Evolutionary conservation across 148 eudicot genomes (phyloP).

Genomic region (Bassia scoparia): DNA sequence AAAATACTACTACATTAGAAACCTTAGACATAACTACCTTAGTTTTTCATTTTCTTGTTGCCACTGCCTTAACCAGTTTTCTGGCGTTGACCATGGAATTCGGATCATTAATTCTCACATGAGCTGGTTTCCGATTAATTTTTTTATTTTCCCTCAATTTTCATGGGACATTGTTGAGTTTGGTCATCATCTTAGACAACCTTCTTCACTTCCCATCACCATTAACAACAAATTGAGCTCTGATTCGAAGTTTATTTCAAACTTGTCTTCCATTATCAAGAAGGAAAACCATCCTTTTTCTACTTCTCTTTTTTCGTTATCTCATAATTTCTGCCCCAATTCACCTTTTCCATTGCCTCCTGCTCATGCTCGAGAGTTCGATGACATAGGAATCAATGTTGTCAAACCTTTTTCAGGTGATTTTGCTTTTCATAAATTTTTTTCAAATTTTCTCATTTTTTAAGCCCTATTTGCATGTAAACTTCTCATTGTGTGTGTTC

Average conservation of each 20-base stretch:
- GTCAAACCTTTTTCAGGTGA: slow-evolving; percentile 67
- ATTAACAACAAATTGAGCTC: not conserved
- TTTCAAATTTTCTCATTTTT: not conserved
- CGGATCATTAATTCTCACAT: no score
- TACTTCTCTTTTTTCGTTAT: slow-evolving; percentile 30
- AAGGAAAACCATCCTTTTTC: slow-evolving; percentile 37
- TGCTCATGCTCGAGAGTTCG: slow-evolving; percentile 49
- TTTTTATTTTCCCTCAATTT: no score
- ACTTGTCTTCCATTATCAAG: slow-evolving; percentile 10
- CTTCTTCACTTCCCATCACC: not conserved
- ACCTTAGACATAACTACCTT: no score
- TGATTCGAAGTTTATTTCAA: slow-evolving; percentile 17
- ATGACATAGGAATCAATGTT: slow-evolving; percentile 48
- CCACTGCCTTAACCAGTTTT: no score
- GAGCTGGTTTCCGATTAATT: no score
- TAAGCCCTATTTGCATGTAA: not conserved
- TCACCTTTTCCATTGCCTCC: slow-evolving; percentile 22
- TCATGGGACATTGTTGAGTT: not conserved
- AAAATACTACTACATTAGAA: no score
- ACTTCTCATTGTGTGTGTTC: no score
- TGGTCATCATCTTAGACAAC: not conserved
- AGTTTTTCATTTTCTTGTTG: no score
- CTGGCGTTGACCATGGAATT: no score
- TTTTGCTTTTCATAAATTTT: not conserved
- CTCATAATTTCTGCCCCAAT: slow-evolving; percentile 22